Conservation (phyloP, 2,329 filamentous ascomycete genomes). For the Talaromyces verruculosus region DNA sequence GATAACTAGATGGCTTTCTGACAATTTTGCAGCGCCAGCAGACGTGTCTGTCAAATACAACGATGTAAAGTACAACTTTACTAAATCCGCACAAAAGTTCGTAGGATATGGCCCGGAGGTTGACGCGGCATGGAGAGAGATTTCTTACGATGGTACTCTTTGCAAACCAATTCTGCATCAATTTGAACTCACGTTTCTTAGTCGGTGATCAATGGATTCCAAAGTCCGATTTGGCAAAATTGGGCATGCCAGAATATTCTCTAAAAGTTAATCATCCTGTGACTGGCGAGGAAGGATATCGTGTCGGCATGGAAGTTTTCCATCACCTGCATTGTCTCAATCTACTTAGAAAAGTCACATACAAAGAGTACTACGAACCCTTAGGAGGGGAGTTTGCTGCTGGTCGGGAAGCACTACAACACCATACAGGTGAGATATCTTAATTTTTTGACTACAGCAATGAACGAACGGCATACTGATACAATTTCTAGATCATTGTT, state of each 20-base stretch:
- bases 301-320: slow-evolving; percentile 19
- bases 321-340: slow-evolving; percentile 19
- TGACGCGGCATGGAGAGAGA: slow-evolving; percentile 18
- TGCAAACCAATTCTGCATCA: too few species aligned
- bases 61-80: slow-evolving; percentile 14
- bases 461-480: background rate
- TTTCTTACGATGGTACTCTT: slow-evolving; percentile 13
- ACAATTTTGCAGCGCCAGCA: background rate
- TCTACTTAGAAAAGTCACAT: slow-evolving; percentile 14
- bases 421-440: slow-evolving; percentile 7
- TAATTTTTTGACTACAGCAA: background rate
- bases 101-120: slow-evolving; percentile 15
- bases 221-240: slow-evolving; percentile 1
- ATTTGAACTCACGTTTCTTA: background rate
- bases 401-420: slow-evolving; percentile 10
- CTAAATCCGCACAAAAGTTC: slow-evolving; percentile 1
- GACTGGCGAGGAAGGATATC: slow-evolving; percentile 17
- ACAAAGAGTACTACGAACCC: slow-evolving; percentile 18
- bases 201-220: slow-evolving; percentile 19
- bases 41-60: slow-evolving; percentile 9
- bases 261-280: slow-evolving; percentile 10
- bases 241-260: slow-evolving; percentile 15
- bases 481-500: slow-evolving; percentile 8
- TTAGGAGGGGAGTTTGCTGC: slow-evolving; percentile 15
- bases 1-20: background rate